Evolutionary conservation across 129 eudicot genomes (phyloP).

Genomic region (Chrysanthemum lavandulifolium): DNA sequence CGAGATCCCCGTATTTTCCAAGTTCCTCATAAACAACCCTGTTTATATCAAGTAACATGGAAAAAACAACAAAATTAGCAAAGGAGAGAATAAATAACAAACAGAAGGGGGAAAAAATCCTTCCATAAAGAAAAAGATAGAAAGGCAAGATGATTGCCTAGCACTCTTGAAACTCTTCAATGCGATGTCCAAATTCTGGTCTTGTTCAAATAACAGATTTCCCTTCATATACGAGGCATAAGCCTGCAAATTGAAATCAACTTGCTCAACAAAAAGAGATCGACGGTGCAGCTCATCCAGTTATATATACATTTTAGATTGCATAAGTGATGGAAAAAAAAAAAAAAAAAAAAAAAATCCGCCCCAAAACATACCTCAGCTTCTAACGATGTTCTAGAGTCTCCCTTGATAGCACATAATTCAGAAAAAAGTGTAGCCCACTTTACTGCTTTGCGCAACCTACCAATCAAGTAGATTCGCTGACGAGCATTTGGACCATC

Average conservation of each 20-base stretch:
- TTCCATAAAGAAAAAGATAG: too few species aligned
- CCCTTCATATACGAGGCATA: constrained; percentile 97
- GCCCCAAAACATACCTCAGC: constrained; percentile 67
- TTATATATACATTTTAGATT: background rate
- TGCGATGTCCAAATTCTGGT: constrained; percentile 91
- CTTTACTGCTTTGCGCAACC: constrained; percentile 89
- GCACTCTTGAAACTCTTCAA: constrained; percentile 95
- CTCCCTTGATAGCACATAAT: constrained; percentile 88
- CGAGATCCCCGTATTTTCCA: constrained; percentile 97
- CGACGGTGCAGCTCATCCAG: background rate
- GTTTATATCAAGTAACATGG: constrained; percentile 18
- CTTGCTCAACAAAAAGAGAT: constrained; percentile 21
- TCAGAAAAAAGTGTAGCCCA: constrained; percentile 86
- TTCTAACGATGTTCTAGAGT: constrained; percentile 93
- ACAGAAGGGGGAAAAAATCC: background rate
- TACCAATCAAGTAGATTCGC: constrained; percentile 76
- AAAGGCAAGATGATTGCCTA: constrained; percentile 43
- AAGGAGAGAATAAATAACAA: background rate
- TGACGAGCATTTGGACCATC: constrained; percentile 98
- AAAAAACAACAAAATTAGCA: background rate
- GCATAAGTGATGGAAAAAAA: too few species aligned
- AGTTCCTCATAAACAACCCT: constrained; percentile 99
- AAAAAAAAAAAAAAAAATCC: background rate
- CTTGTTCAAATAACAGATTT: constrained; percentile 84
- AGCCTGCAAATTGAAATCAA: constrained; percentile 58